Evolutionary conservation across 495 filamentous ascomycete species (phyloP).

Genomic region (Diplogelasinospora grovesii): DNA sequence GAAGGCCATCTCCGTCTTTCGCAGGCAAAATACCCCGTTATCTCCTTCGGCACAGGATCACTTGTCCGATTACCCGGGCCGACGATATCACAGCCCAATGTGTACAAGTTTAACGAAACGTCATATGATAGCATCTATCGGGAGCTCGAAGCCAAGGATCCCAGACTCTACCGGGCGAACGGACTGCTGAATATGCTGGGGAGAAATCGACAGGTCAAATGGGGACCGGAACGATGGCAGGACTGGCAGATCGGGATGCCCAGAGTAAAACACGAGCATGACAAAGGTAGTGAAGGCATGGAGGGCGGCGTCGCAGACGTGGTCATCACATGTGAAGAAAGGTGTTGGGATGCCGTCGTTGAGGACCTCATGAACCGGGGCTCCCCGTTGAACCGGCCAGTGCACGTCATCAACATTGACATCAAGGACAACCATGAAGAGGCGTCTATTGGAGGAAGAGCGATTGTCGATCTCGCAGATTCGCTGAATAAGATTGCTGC

Average conservation of each 20-base stretch:
- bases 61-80: constrained; percentile 92
- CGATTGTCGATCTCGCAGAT: constrained; percentile 87
- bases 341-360: constrained; percentile 97
- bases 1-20: constrained; percentile 92
- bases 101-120: constrained; percentile 93
- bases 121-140: constrained; percentile 90
- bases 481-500: constrained; percentile 75
- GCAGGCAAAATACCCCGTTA: constrained; percentile 80
- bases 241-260: constrained; percentile 90
- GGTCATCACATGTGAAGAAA: constrained; percentile 95
- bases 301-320: constrained; percentile 90
- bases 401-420: constrained; percentile 96
- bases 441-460: constrained; percentile 80
- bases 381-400: constrained; percentile 74
- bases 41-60: constrained; percentile 96
- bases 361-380: constrained; percentile 87
- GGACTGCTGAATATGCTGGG: constrained; percentile 93
- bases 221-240: constrained; percentile 95
- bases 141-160: constrained; percentile 78
- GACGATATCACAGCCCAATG: constrained; percentile 85
- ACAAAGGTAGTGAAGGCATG: constrained; percentile 68
- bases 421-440: constrained; percentile 99
- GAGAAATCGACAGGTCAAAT: constrained; percentile 86
- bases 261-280: constrained; percentile 54
- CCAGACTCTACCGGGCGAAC: constrained; percentile 81